Evolutionary conservation across 2,329 filamentous ascomycete species (phyloP).

Genomic region (Cyanodermella asteris): DNA sequence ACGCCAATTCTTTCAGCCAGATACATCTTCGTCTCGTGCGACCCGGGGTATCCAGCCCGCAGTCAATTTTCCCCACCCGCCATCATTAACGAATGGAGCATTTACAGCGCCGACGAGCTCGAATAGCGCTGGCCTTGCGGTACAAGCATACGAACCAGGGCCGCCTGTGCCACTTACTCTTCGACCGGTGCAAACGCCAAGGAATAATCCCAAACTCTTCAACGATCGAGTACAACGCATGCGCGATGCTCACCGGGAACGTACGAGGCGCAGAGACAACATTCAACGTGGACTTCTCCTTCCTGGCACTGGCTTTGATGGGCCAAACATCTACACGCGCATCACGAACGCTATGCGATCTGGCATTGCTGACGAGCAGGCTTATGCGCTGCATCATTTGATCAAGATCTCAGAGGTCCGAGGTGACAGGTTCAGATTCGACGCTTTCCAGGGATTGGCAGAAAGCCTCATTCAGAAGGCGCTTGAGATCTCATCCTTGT

Average conservation of each 20-base stretch:
- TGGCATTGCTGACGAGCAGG: conserved; percentile 56
- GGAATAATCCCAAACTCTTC: conserved; percentile 19
- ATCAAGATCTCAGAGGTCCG: conserved; percentile 91
- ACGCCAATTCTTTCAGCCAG: conserved; percentile 8
- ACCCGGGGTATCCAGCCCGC: too few species aligned
- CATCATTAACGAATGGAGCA: conserved; percentile 11
- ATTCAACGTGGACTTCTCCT: conserved; percentile 2
- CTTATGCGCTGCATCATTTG: conserved; percentile 81
- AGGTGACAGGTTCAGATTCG: conserved; percentile 88
- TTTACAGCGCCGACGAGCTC: conserved; percentile 13
- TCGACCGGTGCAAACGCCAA: conserved; percentile 20
- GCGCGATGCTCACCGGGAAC: conserved; percentile 10
- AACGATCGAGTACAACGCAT: conserved; percentile 9
- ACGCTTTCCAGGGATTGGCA: conserved; percentile 69
- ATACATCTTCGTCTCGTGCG: conserved; percentile 7
- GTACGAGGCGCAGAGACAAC: too few species aligned
- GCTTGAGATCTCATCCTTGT: conserved; percentile 54
- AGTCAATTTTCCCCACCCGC: conserved; percentile 10
- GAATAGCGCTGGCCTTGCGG: conserved; percentile 12
- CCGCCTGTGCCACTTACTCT: conserved; percentile 19
- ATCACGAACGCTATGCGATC: conserved; percentile 70
- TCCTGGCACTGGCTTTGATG: conserved; percentile 35
- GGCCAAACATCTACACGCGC: conserved; percentile 77
- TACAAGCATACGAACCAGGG: conserved; percentile 18
- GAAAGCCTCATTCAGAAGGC: conserved; percentile 75